Base-by-base conservation (phyloP, 768 basidiomycete genomes). In the Termitomyces sp. region DNA sequence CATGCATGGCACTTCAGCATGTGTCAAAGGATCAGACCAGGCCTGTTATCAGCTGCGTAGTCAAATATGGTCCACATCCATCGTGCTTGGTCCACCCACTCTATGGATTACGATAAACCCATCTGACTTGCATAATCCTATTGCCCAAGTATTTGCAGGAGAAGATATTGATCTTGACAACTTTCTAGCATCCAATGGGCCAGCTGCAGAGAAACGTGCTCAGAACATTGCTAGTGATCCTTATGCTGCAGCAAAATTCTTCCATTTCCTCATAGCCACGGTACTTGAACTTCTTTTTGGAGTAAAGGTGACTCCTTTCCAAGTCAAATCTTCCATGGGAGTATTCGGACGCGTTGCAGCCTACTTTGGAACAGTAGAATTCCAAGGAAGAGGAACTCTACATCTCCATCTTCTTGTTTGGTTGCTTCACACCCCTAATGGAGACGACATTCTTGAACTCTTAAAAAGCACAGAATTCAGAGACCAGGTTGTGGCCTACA, bases 21-120 rank as follows among this genome's bases (percentile, higher is more conserved):
- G 62, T 0, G 73, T 78, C 1, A 61, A 51, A 7, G 77, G 78
- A 0, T 69, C 77, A 0, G 74, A 80, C 50, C 74, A 79, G 54
- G 67, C 65, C 0, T 20, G 71, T 18, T 53, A 54, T 0, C 50
- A 50, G 1, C 40, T 75, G 2, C 65, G 74, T 0, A 60, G 70
- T 1, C 68, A 79, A 36, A 74, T 81, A 1, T 80, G 79, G 79
- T 65, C 68, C 0, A 78, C 74, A 1, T 66, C 66, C 1, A 38
- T 77, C 0, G 18, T 63, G 0, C 65, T 64, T 28, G 68, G 69
- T 12, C 73, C 75, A 1, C 78, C 78, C 0, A 62, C 57, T 1
- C 33, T 82, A 0, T 83, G 81, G 80, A 62, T 78, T 1, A 83
- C 80, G 0, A 71, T 83, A 2, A 82, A 80, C 53, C 78, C 76